Evolutionary conservation across 2,329 filamentous ascomycete genomes (phyloP).

Genomic region (Neopestalotiopsis clavispora): DNA sequence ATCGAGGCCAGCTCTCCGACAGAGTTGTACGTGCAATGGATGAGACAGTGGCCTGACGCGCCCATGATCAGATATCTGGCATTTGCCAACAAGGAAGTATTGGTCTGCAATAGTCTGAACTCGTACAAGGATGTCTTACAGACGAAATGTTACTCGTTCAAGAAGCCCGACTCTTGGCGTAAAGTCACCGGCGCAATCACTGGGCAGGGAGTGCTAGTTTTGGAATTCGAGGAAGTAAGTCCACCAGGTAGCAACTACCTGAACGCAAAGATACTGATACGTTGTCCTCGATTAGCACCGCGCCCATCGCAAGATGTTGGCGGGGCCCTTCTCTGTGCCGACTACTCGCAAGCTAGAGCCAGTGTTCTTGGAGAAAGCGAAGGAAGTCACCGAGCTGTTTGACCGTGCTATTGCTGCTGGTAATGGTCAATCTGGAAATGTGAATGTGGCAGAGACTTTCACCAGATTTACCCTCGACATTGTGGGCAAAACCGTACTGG

Average conservation of each 20-base stretch:
- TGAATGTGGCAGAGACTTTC: slow-evolving; percentile 18
- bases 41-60: slow-evolving; percentile 27
- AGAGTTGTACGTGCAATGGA: slow-evolving; percentile 29
- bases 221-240: slow-evolving; percentile 35
- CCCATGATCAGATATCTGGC: slow-evolving; percentile 33
- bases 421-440: slow-evolving; percentile 2
- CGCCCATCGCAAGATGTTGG: slow-evolving; percentile 39
- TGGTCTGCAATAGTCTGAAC: slow-evolving; percentile 29
- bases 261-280: no score
- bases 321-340: slow-evolving; percentile 34
- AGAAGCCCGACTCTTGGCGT: slow-evolving; percentile 19
- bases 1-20: slow-evolving; percentile 21
- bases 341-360: slow-evolving; percentile 40
- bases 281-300: slow-evolving; percentile 28
- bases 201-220: slow-evolving; percentile 22
- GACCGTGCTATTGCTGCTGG: slow-evolving; percentile 17
- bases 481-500: slow-evolving; percentile 20
- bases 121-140: slow-evolving; percentile 33
- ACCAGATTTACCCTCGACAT: slow-evolving; percentile 21
- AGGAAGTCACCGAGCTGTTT: slow-evolving; percentile 28
- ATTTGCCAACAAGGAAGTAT: slow-evolving; percentile 30
- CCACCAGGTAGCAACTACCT: no score
- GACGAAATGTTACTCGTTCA: slow-evolving; percentile 26
- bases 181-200: no score
- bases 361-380: slow-evolving; percentile 38